phyloP scores from a whole-genome alignment of 495 filamentous ascomycete genomes.

The Lichenothelia convexa region DNA sequence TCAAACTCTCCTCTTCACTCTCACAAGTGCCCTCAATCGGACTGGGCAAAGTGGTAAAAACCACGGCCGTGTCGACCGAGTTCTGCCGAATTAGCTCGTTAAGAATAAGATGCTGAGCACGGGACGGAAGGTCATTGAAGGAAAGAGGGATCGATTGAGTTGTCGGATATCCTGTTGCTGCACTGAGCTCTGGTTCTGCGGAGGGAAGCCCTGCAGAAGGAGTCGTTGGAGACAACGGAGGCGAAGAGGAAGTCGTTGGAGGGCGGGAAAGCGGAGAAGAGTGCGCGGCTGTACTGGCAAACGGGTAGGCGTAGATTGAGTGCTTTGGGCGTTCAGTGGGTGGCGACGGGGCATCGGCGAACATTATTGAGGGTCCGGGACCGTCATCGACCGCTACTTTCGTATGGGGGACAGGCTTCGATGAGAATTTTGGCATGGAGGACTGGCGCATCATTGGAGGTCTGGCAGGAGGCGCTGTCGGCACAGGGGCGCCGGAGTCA shows the following conservation, averaged over 20 bases:
- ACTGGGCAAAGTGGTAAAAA: slow-evolving; percentile 68
- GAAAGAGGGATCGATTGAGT: slow-evolving; percentile 45
- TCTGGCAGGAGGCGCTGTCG: slow-evolving; percentile 25
- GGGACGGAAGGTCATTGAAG: slow-evolving; percentile 71
- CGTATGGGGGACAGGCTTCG: slow-evolving; percentile 56
- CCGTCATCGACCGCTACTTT: slow-evolving; percentile 44
- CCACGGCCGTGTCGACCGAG: slow-evolving; percentile 53
- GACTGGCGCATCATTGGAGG: slow-evolving; percentile 29
- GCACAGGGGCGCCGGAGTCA: slow-evolving; percentile 16
- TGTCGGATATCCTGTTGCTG: slow-evolving; percentile 31
- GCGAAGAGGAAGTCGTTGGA: slow-evolving; percentile 15
- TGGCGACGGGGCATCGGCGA: slow-evolving; percentile 35
- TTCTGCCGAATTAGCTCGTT: slow-evolving; percentile 65
- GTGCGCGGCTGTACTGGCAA: not conserved
- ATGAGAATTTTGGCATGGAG: slow-evolving; percentile 43
- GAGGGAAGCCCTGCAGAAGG: too few relatives aligned
- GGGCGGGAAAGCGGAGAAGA: not conserved
- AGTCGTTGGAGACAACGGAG: slow-evolving; percentile 5
- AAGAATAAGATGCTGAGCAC: slow-evolving; percentile 67
- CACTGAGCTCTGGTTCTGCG: not conserved
- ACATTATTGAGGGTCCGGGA: slow-evolving; percentile 61
- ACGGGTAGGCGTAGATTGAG: slow-evolving; percentile 34
- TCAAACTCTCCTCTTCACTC: slow-evolving; percentile 47
- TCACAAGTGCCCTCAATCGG: slow-evolving; percentile 47
- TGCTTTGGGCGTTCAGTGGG: slow-evolving; percentile 15